Evolutionary conservation across 495 filamentous ascomycete species (phyloP), one percentile per base, ranked within the genome.

Genomic region (Echria macrotheca): DNA sequence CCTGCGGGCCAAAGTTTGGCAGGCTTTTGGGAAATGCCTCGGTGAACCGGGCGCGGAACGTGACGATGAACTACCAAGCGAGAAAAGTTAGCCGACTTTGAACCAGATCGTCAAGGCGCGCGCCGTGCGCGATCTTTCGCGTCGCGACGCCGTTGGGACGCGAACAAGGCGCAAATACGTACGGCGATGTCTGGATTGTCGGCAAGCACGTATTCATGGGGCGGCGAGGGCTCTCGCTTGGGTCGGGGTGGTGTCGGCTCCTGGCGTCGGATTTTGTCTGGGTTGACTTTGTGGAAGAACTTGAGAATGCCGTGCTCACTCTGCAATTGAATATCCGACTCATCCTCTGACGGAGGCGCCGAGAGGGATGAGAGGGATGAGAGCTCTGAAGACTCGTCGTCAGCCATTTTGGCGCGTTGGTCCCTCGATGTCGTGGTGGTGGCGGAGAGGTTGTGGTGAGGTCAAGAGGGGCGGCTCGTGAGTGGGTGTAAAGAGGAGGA

Each of bases 41-140:
- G 64, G 77, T 82, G 64, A 97, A 97, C 59, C 93, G 87, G 68
- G 87, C 82, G 63, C 91, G 85, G 67, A 96, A 98, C 88, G 90
- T 96, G 56, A 96, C 87, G 67, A 98, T 88, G 67, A 98, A 95
- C 91, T 96, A 67, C 32, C 43, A 19, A 47, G 40, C 59, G 64
- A 39, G 35, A 55, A 47, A 57, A 47, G 42, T 56, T 42, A 55
- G 63, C 58, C 57, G n/a, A n/a, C n/a, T n/a, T n/a, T n/a, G n/a
- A n/a, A 50, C 45, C 71, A 18, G 55, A 59, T 69, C 62, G 66
- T 29, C 9, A 61, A 59, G 57, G 65, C 44, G 33, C 53, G 47
- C n/a, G 47, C 46, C 47, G 61, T 66, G 67, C 58, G 67, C 67
- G 66, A 67, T 51, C 52, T 57, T 60, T 69, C 62, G 70, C 61